Conservation (phyloP, 768 basidiomycete genomes). For the Dacryopinax primogenitus region DNA sequence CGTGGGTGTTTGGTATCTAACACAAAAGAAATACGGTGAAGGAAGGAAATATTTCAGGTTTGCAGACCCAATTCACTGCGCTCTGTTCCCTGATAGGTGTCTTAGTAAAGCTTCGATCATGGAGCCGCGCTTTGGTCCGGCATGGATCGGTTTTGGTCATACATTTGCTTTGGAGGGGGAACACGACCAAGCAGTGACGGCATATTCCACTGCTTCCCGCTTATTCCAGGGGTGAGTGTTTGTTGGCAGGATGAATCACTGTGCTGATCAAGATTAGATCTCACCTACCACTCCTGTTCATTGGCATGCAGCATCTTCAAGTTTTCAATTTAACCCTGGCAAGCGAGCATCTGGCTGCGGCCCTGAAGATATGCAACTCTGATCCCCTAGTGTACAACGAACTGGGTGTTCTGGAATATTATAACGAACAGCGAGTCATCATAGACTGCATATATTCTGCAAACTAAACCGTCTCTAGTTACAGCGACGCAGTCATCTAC, state of each 20-base stretch:
- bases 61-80: slow-evolving; percentile 15
- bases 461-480: slow-evolving; percentile 36
- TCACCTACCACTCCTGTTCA: slow-evolving; percentile 85
- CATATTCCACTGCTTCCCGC: slow-evolving; percentile 90
- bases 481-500: slow-evolving; percentile 50
- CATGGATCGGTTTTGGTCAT: slow-evolving; percentile 97
- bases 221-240: slow-evolving; percentile 77
- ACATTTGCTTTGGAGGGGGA: slow-evolving; percentile 95
- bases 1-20: slow-evolving; percentile 92
- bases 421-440: slow-evolving; percentile 52
- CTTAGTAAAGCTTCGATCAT: slow-evolving; percentile 89
- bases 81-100: neutral
- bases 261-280: slow-evolving; percentile 44
- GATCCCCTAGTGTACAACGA: slow-evolving; percentile 90
- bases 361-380: slow-evolving; percentile 63
- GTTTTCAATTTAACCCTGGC: slow-evolving; percentile 70
- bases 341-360: slow-evolving; percentile 76
- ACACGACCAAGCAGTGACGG: slow-evolving; percentile 95
- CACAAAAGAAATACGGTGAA: slow-evolving; percentile 73
- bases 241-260: neutral
- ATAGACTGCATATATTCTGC: slow-evolving; percentile 4
- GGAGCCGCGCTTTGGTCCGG: slow-evolving; percentile 91
- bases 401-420: slow-evolving; percentile 82
- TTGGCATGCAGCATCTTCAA: slow-evolving; percentile 96
- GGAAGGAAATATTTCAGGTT: slow-evolving; percentile 92